phyloP scores from a whole-genome alignment of 2,329 filamentous ascomycete species.

The Aspergillus piperis region DNA sequence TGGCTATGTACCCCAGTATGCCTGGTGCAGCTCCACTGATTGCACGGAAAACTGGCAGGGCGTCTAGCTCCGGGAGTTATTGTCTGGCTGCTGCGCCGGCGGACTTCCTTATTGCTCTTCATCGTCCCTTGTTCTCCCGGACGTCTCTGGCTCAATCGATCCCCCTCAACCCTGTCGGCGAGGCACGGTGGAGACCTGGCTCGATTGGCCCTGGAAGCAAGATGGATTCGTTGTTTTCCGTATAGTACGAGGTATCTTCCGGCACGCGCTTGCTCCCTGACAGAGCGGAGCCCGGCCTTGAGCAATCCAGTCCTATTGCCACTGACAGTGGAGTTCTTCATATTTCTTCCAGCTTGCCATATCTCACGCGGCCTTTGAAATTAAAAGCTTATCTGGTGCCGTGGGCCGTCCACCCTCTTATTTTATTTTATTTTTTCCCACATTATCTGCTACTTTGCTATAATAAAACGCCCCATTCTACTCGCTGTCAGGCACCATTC shows the following conservation, averaged over 20 bases:
- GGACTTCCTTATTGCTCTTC: slow-evolving; percentile 18
- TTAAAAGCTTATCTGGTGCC: slow-evolving; percentile 22
- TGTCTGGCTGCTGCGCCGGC: slow-evolving; percentile 14
- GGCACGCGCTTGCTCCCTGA: slow-evolving; percentile 17
- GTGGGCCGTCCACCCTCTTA: neutral
- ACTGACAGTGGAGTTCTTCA: slow-evolving; percentile 17
- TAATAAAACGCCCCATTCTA: slow-evolving; percentile 11
- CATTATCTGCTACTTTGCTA: neutral
- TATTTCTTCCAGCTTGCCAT: slow-evolving; percentile 13
- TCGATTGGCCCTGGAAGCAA: slow-evolving; percentile 14
- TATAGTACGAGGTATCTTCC: slow-evolving; percentile 19
- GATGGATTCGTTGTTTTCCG: slow-evolving; percentile 17
- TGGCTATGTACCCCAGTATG: slow-evolving; percentile 17
- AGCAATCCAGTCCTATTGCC: slow-evolving; percentile 13
- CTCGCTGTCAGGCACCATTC: slow-evolving; percentile 5
- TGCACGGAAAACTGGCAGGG: slow-evolving; percentile 13
- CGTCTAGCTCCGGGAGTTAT: slow-evolving; percentile 17
- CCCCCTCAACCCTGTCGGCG: slow-evolving; percentile 16
- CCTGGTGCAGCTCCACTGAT: slow-evolving; percentile 15
- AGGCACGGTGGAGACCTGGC: slow-evolving; percentile 13
- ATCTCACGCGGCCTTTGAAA: slow-evolving; percentile 17
- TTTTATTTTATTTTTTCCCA: neutral
- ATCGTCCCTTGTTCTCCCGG: slow-evolving; percentile 16
- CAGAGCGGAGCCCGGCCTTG: slow-evolving; percentile 16
- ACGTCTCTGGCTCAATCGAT: slow-evolving; percentile 19